Evolutionary conservation across 352 stramenopile species (phyloP).

Genomic region (Phytophthora podocarpi): DNA sequence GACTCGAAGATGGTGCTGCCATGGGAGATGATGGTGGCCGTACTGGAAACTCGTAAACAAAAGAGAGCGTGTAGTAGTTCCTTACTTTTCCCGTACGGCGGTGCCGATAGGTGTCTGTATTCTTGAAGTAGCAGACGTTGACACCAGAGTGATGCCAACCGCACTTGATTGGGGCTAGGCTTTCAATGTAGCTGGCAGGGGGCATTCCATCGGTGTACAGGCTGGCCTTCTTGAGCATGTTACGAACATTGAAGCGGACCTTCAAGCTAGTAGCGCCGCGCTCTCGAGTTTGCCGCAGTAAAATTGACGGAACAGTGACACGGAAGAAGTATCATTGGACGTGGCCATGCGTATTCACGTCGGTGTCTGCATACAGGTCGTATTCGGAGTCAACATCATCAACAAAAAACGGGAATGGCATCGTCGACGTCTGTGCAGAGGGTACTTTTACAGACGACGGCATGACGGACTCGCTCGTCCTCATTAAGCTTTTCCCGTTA

Average conservation of each 20-base stretch:
- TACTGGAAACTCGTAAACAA: slow-evolving; percentile 67
- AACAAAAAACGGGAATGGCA: slow-evolving; percentile 61
- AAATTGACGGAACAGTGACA: slow-evolving; percentile 30
- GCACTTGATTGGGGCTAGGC: slow-evolving; percentile 15
- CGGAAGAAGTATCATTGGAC: slow-evolving; percentile 93
- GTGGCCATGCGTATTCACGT: slow-evolving; percentile 76
- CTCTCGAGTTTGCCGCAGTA: slow-evolving; percentile 20
- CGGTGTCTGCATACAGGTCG: slow-evolving; percentile 75
- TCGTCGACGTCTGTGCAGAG: slow-evolving; percentile 5
- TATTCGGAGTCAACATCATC: slow-evolving; percentile 71
- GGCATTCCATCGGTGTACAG: slow-evolving; percentile 91
- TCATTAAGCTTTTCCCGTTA: neutral
- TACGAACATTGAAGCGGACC: slow-evolving; percentile 87
- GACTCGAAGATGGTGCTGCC: neutral
- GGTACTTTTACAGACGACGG: slow-evolving; percentile 10
- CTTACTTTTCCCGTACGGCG: slow-evolving; percentile 48
- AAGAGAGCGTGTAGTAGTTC: slow-evolving; percentile 80
- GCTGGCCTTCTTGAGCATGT: slow-evolving; percentile 87
- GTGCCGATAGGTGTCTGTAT: slow-evolving; percentile 69
- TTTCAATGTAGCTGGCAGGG: slow-evolving; percentile 68
- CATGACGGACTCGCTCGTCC: neutral
- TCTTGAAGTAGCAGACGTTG: slow-evolving; percentile 89
- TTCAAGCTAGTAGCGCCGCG: slow-evolving; percentile 25
- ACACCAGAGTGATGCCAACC: slow-evolving; percentile 73
- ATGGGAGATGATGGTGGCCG: slow-evolving; percentile 3